Conservation (phyloP, 306 rosid species). For the Fragaria vesca region DNA sequence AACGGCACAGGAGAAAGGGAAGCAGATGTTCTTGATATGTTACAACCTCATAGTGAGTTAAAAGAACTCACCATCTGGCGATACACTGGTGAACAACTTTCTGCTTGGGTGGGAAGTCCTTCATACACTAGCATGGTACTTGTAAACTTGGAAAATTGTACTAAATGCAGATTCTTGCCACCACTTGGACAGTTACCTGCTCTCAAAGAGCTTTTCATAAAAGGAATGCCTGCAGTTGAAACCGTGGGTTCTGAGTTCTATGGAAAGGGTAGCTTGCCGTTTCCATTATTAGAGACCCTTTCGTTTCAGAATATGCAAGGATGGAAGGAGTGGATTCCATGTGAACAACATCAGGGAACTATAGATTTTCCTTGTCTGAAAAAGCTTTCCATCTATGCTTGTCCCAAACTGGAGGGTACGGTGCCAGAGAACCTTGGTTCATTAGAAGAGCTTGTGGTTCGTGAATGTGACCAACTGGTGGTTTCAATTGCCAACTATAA, state of each 20-base stretch:
- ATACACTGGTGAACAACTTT: constrained; percentile 14
- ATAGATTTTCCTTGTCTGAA: background rate
- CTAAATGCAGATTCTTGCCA: background rate
- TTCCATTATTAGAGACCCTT: constrained; percentile 6
- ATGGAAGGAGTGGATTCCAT: constrained; percentile 15
- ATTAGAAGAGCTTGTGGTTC: background rate
- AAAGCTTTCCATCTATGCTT: background rate
- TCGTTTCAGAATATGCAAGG: background rate
- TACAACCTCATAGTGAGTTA: constrained; percentile 24
- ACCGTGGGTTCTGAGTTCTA: constrained; percentile 10
- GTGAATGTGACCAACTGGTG: background rate
- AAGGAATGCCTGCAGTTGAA: background rate
- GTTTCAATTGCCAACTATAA: constrained; percentile 1
- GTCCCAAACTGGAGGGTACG: background rate
- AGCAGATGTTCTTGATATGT: background rate
- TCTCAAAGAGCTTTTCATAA: constrained; percentile 10
- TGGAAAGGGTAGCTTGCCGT: background rate
- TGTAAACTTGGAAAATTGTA: background rate
- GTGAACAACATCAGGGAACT: background rate
- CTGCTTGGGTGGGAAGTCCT: constrained; percentile 18
- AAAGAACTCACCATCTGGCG: background rate
- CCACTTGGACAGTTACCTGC: constrained; percentile 18
- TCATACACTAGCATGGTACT: background rate
- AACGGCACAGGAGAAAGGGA: background rate
- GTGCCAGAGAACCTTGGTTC: constrained; percentile 13